These are phyloP conservation scores for Talaromyces borbonicus DNA, from an alignment of 495 filamentous ascomycete species.

Conservation along the genomic window DNA sequence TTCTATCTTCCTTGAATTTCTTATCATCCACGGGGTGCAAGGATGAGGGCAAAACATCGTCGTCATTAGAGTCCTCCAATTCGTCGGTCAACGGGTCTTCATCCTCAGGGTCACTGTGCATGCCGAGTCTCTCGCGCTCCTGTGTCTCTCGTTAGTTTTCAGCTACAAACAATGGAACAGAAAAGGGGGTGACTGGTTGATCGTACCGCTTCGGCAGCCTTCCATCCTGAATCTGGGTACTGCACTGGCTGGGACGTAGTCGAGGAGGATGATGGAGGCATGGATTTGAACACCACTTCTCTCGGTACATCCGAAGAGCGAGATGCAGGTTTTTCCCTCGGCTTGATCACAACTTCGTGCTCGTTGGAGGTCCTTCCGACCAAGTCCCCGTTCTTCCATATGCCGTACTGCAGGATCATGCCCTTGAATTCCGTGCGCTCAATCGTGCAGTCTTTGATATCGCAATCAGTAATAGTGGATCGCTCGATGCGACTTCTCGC, in stretches of 20 bases:
- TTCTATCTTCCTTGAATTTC: no score
- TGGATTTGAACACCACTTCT: background rate
- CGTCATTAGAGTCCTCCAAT: background rate
- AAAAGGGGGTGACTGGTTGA: background rate
- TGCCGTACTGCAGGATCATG: conserved; percentile 23
- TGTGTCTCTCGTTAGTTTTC: background rate
- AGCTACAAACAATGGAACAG: background rate
- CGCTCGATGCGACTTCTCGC: conserved; percentile 12
- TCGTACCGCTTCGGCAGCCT: conserved; percentile 5
- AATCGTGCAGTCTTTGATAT: conserved; percentile 23
- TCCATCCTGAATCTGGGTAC: background rate
- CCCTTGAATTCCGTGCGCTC: conserved; percentile 18
- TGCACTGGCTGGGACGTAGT: background rate
- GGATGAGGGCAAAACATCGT: no score
- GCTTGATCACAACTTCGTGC: conserved; percentile 11
- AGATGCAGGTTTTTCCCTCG: background rate
- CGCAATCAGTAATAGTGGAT: conserved; percentile 18
- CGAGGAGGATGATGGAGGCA: no score
- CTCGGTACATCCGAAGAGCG: background rate
- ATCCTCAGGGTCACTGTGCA: no score
- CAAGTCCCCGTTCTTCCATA: conserved; percentile 27
- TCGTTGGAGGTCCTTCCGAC: conserved; percentile 17
- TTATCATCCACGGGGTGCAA: no score
- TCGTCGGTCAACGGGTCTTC: background rate
- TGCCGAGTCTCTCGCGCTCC: background rate